Conservation (phyloP, 306 rosid species). For the Acacia melanoxylon region DNA sequence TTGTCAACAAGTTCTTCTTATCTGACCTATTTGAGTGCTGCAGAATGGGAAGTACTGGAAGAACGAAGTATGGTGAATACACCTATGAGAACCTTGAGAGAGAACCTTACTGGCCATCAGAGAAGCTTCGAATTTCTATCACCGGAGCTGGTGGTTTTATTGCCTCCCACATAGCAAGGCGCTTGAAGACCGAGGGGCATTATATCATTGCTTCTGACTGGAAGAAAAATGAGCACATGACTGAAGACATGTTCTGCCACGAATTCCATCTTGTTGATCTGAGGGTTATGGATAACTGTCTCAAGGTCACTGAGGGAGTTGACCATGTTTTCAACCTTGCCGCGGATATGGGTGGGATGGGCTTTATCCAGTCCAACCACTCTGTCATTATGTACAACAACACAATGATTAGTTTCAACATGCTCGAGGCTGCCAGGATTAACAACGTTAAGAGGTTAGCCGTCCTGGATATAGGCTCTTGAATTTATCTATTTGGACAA, state of each 20-base stretch:
- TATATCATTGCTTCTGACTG: conserved; percentile 96
- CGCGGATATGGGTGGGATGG: conserved; percentile 99
- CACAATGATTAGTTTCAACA: conserved; percentile 98
- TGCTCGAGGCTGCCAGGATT: conserved; percentile 92
- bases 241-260: conserved; percentile 94
- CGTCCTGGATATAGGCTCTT: not conserved
- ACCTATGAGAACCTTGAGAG: conserved; percentile 84
- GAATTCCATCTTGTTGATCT: conserved; percentile 96
- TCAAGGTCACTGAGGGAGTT: conserved; percentile 74
- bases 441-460: conserved; percentile 84
- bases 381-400: conserved; percentile 96
- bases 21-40: conserved; percentile 6
- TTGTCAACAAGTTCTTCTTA: not conserved
- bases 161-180: conserved; percentile 96
- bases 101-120: conserved; percentile 90
- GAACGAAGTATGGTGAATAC: conserved; percentile 65
- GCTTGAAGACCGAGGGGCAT: conserved; percentile 93
- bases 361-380: conserved; percentile 97
- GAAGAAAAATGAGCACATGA: conserved; percentile 99
- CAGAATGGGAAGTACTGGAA: conserved; percentile 84
- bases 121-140: conserved; percentile 82
- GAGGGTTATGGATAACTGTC: conserved; percentile 98
- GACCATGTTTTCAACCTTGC: conserved; percentile 97
- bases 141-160: conserved; percentile 98
- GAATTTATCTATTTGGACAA: not conserved